Conservation (phyloP, 139 green algal genomes). For the Desmodesmus armatus region DNA sequence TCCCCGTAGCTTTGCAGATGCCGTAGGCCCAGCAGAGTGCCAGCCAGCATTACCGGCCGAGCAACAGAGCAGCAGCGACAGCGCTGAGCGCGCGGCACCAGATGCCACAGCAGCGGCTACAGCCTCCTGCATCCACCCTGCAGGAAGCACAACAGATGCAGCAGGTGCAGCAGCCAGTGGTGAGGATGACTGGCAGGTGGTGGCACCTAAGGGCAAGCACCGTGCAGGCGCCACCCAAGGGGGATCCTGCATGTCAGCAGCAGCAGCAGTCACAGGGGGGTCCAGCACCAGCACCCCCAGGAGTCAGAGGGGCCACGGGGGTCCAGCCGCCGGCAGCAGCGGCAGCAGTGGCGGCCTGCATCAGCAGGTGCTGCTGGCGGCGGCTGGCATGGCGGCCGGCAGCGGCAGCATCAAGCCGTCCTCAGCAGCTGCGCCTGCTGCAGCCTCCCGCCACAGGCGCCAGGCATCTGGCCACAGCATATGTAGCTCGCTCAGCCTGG, state of each 20-base stretch:
- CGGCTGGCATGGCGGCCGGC: too few relatives aligned
- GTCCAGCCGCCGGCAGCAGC: neutral
- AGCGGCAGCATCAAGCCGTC: neutral
- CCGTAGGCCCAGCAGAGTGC: neutral
- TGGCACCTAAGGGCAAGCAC: conserved; percentile 27
- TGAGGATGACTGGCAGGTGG: conserved; percentile 21
- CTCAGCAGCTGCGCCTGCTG: neutral
- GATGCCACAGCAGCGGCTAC: neutral
- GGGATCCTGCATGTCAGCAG: neutral
- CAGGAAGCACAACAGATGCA: neutral
- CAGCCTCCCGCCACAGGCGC: neutral
- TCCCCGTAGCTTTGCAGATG: too few relatives aligned
- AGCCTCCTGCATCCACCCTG: neutral
- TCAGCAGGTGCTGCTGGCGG: too few relatives aligned
- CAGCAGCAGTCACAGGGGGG: conserved; percentile 7
- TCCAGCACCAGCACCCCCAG: neutral
- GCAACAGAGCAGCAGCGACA: conserved; percentile 4
- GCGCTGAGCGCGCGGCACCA: too few relatives aligned
- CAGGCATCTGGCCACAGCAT: conserved; percentile 36
- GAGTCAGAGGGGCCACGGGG: neutral
- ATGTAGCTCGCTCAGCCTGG: conserved; percentile 10
- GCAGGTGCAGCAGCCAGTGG: neutral
- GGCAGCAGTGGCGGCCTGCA: too few relatives aligned
- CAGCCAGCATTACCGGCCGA: neutral
- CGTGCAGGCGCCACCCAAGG: too few relatives aligned